Conservation (phyloP, 2,329 filamentous ascomycete species). For the Cryphonectria carpinicola region DNA sequence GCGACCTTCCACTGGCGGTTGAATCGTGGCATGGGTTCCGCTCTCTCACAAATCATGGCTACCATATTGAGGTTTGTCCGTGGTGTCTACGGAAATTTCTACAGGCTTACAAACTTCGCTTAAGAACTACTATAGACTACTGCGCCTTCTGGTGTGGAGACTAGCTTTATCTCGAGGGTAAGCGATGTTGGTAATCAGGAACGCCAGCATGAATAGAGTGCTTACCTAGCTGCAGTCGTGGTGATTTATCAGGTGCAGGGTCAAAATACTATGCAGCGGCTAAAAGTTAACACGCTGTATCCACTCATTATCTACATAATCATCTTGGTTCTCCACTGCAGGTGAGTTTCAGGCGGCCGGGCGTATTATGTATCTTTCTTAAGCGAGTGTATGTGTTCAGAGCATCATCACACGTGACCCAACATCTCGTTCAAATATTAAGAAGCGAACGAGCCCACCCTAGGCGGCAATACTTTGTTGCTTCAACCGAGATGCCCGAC, state of each 20-base stretch:
- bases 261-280: not conserved
- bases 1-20: not conserved
- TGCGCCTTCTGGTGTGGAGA: not conserved
- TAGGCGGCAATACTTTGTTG: no score
- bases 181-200: not conserved
- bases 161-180: not conserved
- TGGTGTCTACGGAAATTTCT: not conserved
- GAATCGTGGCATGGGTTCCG: not conserved
- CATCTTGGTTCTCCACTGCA: not conserved
- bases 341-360: not conserved
- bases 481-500: no score
- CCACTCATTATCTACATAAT: not conserved
- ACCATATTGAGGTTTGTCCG: not conserved
- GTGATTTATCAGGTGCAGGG: not conserved
- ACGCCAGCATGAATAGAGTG: not conserved
- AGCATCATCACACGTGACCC: not conserved
- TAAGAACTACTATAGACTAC: not conserved
- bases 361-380: not conserved
- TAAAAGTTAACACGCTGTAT: not conserved
- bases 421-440: no score
- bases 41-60: constrained; percentile 3
- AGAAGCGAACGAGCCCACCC: no score
- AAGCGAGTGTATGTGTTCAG: not conserved
- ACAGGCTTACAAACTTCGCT: not conserved
- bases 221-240: not conserved